phyloP scores from a whole-genome alignment of 2,329 filamentous ascomycete species.

The Periconia sp. region DNA sequence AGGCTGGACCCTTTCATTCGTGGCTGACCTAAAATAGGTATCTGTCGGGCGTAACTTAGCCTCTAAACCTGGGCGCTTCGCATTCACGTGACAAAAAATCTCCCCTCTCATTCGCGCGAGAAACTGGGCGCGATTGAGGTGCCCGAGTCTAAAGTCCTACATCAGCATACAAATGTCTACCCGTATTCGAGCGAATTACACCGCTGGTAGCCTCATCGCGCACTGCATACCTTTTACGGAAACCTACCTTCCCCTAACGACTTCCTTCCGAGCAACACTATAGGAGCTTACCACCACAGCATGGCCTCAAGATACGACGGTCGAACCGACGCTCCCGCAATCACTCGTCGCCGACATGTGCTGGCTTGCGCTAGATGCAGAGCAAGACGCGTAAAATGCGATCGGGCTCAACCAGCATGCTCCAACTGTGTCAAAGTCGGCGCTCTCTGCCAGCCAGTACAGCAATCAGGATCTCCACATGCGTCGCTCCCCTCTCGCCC shows the following conservation, averaged over 20 bases:
- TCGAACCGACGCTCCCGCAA: constrained; percentile 22
- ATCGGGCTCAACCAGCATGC: constrained; percentile 28
- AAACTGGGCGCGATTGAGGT: constrained; percentile 1
- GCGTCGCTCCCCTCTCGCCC: constrained; percentile 9
- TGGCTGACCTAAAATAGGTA: constrained; percentile 12
- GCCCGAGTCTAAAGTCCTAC: constrained; percentile 9
- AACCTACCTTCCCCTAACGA: not conserved
- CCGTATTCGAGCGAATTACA: constrained; percentile 10
- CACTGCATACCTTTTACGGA: constrained; percentile 5
- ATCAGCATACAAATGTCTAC: constrained; percentile 11
- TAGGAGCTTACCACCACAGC: constrained; percentile 1
- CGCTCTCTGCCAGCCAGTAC: constrained; percentile 22
- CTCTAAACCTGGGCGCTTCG: constrained; percentile 11
- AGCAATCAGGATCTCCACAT: constrained; percentile 11
- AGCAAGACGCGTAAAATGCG: constrained; percentile 28
- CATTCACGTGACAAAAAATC: constrained; percentile 10
- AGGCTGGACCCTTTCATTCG: constrained; percentile 8
- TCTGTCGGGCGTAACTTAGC: constrained; percentile 15
- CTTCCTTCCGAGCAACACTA: not conserved
- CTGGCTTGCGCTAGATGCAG: constrained; percentile 28
- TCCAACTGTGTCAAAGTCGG: constrained; percentile 28
- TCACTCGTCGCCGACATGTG: constrained; percentile 27
- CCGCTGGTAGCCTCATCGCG: constrained; percentile 1
- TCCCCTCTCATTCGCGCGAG: constrained; percentile 11
- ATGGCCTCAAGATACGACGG: constrained; percentile 20